Evolutionary conservation across 2,329 filamentous ascomycete species (phyloP), one percentile per base, ranked within the genome.

Genomic region (Epichloe brachyelytri): DNA sequence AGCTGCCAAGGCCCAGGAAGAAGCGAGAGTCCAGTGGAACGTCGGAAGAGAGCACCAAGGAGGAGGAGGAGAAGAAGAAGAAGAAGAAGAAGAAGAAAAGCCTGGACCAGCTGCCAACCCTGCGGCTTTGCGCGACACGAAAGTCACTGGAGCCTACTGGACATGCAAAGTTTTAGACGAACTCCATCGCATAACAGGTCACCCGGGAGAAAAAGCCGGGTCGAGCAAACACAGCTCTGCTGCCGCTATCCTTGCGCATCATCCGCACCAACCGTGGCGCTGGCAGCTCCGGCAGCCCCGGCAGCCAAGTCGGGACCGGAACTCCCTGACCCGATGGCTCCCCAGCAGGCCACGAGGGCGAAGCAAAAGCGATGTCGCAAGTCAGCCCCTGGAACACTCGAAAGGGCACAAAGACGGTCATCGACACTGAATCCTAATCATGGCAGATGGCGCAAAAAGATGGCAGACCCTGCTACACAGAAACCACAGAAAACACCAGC

Each of bases 111-210:
- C 65, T 2, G 64, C 62, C 39, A 66, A 71, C 15, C 72, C 73
- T 0, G 65, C 67, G 4, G 69, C 72, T 2, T 55, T 71, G 33
- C 71, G 71, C 5, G 73, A 76, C 48, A 70, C 74, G 51, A 73
- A 68, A 53, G 62, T 60, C 12, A 73, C 71, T 22, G 73, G 65
- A 0, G 74, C 72, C 0, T 73, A 71, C 53, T 67, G 72, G 53
- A 65, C 66, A 1, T 59, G 63, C 51, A 75, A 71, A 55, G 72
- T 76, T 38, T 52, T 69, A 43, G 55, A 62, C 8, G 64, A 68
- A 49, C 65, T 72, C 44, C 67, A 62, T 37, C 63, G 61, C 11
- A 67, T 71, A 47, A 64, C 66, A 14, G 62, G 63, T 4, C 54
- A 39, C 19, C 19, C 30, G 7, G 39, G 8, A 44, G 30, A 19